A percentile compares a stretch with the other conserved stretches of the same genome.
Conservation (phyloP, 495 filamentous ascomycete genomes). For the Pyrenula massariospora region DNA sequence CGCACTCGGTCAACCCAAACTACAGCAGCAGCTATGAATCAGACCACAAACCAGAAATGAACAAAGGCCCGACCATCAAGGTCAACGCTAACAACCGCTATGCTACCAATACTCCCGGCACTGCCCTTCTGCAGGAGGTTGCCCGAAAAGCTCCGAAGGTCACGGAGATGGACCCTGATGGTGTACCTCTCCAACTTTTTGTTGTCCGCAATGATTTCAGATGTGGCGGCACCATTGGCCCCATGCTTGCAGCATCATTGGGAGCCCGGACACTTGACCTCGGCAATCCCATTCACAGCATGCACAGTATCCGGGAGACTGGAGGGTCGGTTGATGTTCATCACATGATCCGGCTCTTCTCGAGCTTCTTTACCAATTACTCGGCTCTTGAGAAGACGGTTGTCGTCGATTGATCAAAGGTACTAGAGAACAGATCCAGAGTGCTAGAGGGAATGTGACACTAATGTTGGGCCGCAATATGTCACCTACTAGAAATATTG, state of each 20-base stretch:
- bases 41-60: conserved; percentile 86
- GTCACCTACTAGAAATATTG: too few species aligned
- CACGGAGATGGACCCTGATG: conserved; percentile 27
- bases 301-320: conserved; percentile 96
- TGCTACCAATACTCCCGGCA: conserved; percentile 89
- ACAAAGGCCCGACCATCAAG: conserved; percentile 93
- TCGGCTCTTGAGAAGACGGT: conserved; percentile 70
- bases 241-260: conserved; percentile 77
- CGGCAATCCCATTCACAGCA: conserved; percentile 90
- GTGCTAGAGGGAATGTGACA: too few species aligned
- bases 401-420: conserved; percentile 61
- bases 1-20: conserved; percentile 90
- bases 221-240: conserved; percentile 93
- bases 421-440: too few species aligned
- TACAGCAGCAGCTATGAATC: conserved; percentile 84
- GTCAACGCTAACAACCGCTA: conserved; percentile 96
- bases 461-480: too few species aligned
- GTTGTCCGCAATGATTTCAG: conserved; percentile 91
- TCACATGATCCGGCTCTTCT: conserved; percentile 75
- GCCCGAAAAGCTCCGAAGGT: conserved; percentile 45
- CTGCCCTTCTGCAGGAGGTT: conserved; percentile 80
- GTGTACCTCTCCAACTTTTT: conserved; percentile 84
- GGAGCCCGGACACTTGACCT: conserved; percentile 84
- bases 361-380: conserved; percentile 76
- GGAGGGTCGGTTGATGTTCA: conserved; percentile 80